Evolutionary conservation across 2,329 filamentous ascomycete genomes (phyloP), one percentile per base, ranked within the genome.

Genomic region (Nigrospora oryzae): DNA sequence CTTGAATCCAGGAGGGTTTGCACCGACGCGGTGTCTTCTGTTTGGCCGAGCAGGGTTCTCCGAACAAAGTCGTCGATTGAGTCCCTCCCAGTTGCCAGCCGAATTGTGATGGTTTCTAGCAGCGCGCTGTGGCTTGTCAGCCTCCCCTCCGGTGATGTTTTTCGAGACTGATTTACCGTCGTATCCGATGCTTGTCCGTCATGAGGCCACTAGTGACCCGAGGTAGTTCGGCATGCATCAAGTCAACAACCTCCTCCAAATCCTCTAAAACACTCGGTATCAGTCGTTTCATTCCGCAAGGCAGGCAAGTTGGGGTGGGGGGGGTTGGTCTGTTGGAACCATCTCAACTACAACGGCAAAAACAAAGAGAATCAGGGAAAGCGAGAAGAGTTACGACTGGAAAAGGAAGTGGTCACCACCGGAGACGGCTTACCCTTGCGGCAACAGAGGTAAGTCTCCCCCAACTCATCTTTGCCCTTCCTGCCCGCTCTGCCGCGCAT

Each of bases 401-500:
- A 28, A 28, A 7, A 7, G 23, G 5, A 6, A 28, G 5, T 28
- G 23, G 7, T 10, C 23, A 28, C 23, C 7, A 10, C 23, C 7
- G 7, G 23, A 7, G 10, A 7, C 8, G 5, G 23, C 23, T 28
- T 28, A 28, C 23, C 23, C 23, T 80, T 75, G 30, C 80, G 75
- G 56, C 85, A 89, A 57, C 85, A 89, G 1, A 89, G 67, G 58
- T 85, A 89, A 1, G 84, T 89, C 64, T 89, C 86, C 2, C 86
- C 86, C 39, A 86, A 68, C 42, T 86, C 83, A 45, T 87, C 84
- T 56, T 88, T 89, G 40, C 86, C 86, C 62, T 89, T 89, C 44
- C 86, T 75, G 7, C 86, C 86, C 16, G 86, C 86, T 48, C 86
- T 75, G 3, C 86, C 86, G 56, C 84, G 77, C 86, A 89, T 90